Base-by-base conservation (phyloP, 805 yeast species). In the Yamadazyma scolyti region DNA sequence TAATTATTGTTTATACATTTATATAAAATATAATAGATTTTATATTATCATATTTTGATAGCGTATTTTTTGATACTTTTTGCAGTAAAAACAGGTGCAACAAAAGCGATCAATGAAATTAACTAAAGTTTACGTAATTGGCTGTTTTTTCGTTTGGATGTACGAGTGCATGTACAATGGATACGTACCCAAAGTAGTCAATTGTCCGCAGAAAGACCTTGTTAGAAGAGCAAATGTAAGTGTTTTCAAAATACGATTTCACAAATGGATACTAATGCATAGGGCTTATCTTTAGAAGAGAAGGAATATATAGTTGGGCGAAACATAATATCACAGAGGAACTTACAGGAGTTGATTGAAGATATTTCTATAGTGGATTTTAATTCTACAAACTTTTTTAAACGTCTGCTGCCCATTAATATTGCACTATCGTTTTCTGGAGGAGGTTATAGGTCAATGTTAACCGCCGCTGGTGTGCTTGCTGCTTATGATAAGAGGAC, bases 381-480 rank as follows among this genome's bases (percentile, higher is more conserved):
- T 20, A 50, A 64, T 27, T 39, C 47, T 4, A 41, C 44, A 6
- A 23, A 22, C 13, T 59, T 54, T 36, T 37, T 44, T n/a, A 3
- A 12, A 5, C 13, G 9, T 6, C 6, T 10, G 6, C 15, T 16
- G 9, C 27, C 34, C 9, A 19, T 38, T 8, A 50, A 33, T 10
- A 57, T 71, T 6, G 71, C 68, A 4, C 39, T 72, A 2, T 64
- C 73, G 2, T 34, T 71, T 4, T 66, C 74, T 9, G 78, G 78
- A 1, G 77, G 76, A 4, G 75, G 77, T 2, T 71, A 74, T 48
- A 55, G 84, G 31, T 71, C 84, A 6, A 75, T 78, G 79, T 46
- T 78, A 12, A 60, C 65, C 11, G 78, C 75, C 0, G 81, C 76
- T 0, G 85, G 85, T 0, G 62, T 65, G 2, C 35, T 77, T 4